Percentiles rank a stretch among this genome's conserved stretches.
Conservation (phyloP, 1,284 basidiomycete species). For the Ganoderma leucocontextum region DNA sequence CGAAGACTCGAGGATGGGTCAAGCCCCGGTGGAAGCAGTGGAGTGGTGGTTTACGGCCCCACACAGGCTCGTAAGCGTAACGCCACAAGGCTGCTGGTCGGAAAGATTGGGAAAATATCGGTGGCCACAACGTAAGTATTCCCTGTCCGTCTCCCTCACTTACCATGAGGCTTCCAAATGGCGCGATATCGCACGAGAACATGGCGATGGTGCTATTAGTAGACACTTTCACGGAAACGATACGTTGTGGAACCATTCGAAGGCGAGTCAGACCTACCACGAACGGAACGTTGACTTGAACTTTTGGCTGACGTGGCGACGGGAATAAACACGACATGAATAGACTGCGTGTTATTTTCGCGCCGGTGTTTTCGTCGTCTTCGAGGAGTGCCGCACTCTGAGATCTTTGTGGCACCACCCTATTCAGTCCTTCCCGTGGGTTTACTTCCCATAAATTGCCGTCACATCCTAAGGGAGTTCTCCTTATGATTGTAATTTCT, state of each 20-base stretch:
- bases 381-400: too few relatives aligned
- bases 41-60: not conserved
- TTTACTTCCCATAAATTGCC: too few relatives aligned
- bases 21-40: not conserved
- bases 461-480: too few relatives aligned
- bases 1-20: not conserved
- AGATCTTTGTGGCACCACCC: too few relatives aligned
- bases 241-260: not conserved
- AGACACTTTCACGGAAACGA: not conserved
- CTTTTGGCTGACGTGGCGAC: not conserved
- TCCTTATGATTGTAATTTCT: too few relatives aligned
- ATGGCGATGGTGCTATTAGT: not conserved
- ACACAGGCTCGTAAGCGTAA: not conserved
- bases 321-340: not conserved
- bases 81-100: constrained; percentile 4
- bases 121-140: not conserved
- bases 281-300: not conserved
- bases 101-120: not conserved
- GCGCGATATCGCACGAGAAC: not conserved
- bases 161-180: constrained; percentile 1
- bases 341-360: not conserved
- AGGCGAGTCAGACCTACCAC: not conserved
- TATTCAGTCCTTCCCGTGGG: too few relatives aligned
- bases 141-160: not conserved
- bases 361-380: not conserved